Evolutionary conservation across 331 rosid species (phyloP), one percentile per base, ranked within the genome.

Genomic region (Prunus yedoensis): DNA sequence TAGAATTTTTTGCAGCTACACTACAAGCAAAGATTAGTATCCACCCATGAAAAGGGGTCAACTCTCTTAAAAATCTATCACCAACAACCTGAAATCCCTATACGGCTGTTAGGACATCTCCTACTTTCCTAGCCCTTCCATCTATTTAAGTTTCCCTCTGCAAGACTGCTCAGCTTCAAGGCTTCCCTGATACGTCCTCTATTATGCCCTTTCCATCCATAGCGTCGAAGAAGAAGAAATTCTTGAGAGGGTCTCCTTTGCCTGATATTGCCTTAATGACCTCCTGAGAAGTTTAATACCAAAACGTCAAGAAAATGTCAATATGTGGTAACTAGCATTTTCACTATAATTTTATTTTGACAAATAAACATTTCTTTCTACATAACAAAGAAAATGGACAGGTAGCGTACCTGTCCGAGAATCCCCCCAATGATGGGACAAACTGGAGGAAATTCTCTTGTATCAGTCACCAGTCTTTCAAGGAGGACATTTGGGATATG

Each of bases 251-350:
- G 4, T 90, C 97, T 50, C 99, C 98, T 86, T 90, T 95, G 47
- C 91, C 97, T 10, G 99, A 95, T 74, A 95, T 91, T 46, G 96
- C 92, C 81, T 95, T 95, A 78, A 95, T 95, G 60, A 95, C 98
- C 87, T 95, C 99, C 99, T 92, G 81, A 4, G 21, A 79, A 67
- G 43, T 58, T 70, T 38, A 77, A 60, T 16, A 68, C 18, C 70
- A 64, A 30, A 10, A 12, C 15, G 66, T 83, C 56, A 74, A 58
- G 13, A n/a, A 30, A 14, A 5, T 17, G 69, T 83, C 60, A 74
- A 68, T 16, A 28, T 43, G 68, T 8, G 18, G 74, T 49, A 38
- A 18, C 17, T 8, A 45, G 30, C 43, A 18, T 17, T 41, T 45
- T 20, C 60, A 4, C 30, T 4, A 25, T 41, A 57, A 60, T 2